phyloP scores from a whole-genome alignment of 345 rosid species.

The Linum tenue region DNA sequence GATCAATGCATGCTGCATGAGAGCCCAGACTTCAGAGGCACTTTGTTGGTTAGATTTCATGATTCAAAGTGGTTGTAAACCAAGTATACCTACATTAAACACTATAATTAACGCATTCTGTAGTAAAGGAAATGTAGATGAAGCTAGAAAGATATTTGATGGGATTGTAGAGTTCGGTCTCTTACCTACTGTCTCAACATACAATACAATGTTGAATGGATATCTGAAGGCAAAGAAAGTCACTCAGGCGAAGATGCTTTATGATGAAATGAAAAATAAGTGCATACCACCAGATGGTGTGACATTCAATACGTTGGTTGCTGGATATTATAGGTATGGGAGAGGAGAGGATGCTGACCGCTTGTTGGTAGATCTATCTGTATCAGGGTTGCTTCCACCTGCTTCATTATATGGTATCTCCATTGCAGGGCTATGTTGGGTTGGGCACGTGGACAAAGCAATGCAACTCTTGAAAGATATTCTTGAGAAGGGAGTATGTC shows the following conservation, averaged over 20 bases:
- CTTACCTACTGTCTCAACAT: constrained; percentile 35
- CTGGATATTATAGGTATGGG: constrained; percentile 54
- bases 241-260: constrained; percentile 43
- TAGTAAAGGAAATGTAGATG: constrained; percentile 43
- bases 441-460: constrained; percentile 48
- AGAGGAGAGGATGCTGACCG: constrained; percentile 39
- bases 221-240: constrained; percentile 57
- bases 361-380: constrained; percentile 38
- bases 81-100: constrained; percentile 39
- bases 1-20: constrained; percentile 43
- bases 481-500: constrained; percentile 50
- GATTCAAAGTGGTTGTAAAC: constrained; percentile 46
- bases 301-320: constrained; percentile 57
- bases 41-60: constrained; percentile 39
- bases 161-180: constrained; percentile 37
- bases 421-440: constrained; percentile 62
- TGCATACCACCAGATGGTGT: constrained; percentile 51
- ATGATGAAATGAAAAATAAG: constrained; percentile 43
- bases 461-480: constrained; percentile 32
- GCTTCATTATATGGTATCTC: constrained; percentile 36
- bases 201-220: constrained; percentile 56
- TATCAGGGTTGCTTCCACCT: constrained; percentile 24
- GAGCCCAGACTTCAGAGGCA: constrained; percentile 36
- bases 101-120: constrained; percentile 49
- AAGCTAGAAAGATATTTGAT: constrained; percentile 43